phyloP scores from a whole-genome alignment of 2,329 filamentous ascomycete genomes.

The Mycosphaerella arachidis region DNA sequence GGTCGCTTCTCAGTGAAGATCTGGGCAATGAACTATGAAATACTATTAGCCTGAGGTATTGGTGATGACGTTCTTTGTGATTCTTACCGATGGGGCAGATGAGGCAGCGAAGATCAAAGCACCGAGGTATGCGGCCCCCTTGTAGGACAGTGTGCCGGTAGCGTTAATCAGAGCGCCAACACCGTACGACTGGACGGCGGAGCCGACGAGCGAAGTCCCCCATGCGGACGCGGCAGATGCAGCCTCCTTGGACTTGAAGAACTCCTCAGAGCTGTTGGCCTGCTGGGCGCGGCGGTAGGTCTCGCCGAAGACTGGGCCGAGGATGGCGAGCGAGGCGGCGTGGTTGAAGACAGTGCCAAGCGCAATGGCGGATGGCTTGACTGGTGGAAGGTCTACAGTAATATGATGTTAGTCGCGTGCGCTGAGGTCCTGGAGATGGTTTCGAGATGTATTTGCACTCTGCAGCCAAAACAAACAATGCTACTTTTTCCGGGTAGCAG shows the following conservation, averaged over 20 bases:
- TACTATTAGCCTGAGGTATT: slow-evolving; percentile 22
- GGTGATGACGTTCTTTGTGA: background rate
- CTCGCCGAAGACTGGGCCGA: slow-evolving; percentile 86
- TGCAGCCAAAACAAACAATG: slow-evolving; percentile 7
- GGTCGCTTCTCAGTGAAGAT: slow-evolving; percentile 88
- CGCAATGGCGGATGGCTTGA: slow-evolving; percentile 97
- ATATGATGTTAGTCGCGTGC: slow-evolving; percentile 11
- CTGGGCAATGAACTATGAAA: slow-evolving; percentile 71
- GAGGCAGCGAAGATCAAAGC: slow-evolving; percentile 86
- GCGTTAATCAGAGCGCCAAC: slow-evolving; percentile 62
- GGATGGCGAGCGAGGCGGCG: slow-evolving; percentile 78
- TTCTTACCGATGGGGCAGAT: slow-evolving; percentile 75
- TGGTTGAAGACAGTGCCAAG: slow-evolving; percentile 96
- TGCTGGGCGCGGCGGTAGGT: slow-evolving; percentile 89
- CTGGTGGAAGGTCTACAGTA: slow-evolving; percentile 62
- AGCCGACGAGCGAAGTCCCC: slow-evolving; percentile 85
- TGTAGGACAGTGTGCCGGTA: slow-evolving; percentile 91
- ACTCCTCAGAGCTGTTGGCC: slow-evolving; percentile 94
- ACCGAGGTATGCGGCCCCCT: slow-evolving; percentile 92
- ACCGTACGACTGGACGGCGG: slow-evolving; percentile 58
- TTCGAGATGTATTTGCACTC: background rate
- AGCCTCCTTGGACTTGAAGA: slow-evolving; percentile 88
- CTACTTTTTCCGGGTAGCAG: background rate
- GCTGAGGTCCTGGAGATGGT: background rate
- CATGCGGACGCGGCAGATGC: slow-evolving; percentile 80